These are phyloP conservation scores for Aegle marmelos DNA, from an alignment of 345 rosid species.

Conservation along the genomic window DNA sequence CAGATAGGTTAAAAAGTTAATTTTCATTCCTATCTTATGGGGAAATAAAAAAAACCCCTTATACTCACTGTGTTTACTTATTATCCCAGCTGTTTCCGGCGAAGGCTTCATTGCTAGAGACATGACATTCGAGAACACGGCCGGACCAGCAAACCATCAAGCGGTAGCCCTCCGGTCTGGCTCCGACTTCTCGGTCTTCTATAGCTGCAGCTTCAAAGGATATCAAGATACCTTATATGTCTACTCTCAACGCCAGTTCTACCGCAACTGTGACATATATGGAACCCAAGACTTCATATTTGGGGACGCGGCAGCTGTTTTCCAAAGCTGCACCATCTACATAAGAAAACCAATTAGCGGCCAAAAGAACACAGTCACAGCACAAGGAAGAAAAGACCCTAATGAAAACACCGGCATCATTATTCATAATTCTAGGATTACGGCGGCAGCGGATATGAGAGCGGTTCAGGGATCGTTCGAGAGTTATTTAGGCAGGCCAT, in stretches of 20 bases:
- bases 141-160: conserved; percentile 78
- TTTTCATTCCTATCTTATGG: too few relatives aligned
- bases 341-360: conserved; percentile 44
- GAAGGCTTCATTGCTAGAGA: conserved; percentile 68
- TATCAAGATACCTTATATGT: conserved; percentile 92
- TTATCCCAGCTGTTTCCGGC: conserved; percentile 56
- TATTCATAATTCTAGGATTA: conserved; percentile 58
- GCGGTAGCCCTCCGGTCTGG: conserved; percentile 90
- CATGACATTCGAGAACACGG: conserved; percentile 84
- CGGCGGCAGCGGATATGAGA: conserved; percentile 41
- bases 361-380: conserved; percentile 66
- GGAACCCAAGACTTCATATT: conserved; percentile 84
- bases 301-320: conserved; percentile 58
- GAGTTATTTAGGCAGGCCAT: conserved; percentile 81
- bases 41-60: too few relatives aligned
- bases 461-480: conserved; percentile 32
- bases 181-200: conserved; percentile 75
- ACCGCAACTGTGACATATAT: conserved; percentile 64
- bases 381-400: conserved; percentile 65
- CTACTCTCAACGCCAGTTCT: conserved; percentile 77
- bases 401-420: conserved; percentile 81
- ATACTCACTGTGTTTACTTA: not conserved
- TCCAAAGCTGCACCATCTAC: conserved; percentile 71
- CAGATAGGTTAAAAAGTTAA: too few relatives aligned
- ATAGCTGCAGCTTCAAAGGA: conserved; percentile 76